Conservation (phyloP, 2,329 filamentous ascomycete genomes). For the Apiospora koreana region DNA sequence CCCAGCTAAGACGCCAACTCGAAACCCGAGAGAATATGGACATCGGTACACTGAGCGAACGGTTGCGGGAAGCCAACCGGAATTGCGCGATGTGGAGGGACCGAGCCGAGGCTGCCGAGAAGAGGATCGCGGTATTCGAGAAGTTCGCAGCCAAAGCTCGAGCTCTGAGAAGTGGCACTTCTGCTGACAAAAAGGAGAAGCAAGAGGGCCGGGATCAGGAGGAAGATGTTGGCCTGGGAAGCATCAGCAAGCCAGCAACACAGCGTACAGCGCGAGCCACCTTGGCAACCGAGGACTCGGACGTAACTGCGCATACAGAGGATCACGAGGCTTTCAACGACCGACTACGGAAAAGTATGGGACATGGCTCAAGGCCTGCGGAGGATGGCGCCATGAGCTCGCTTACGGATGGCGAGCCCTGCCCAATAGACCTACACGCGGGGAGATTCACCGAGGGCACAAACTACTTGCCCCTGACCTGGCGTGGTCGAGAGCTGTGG, state of each 20-base stretch:
- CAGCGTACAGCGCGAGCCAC: background rate
- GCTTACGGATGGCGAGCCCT: background rate
- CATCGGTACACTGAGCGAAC: slow-evolving; percentile 47
- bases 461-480: background rate
- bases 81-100: slow-evolving; percentile 53
- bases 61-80: slow-evolving; percentile 44
- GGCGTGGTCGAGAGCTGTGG: slow-evolving; percentile 16
- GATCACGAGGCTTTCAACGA: slow-evolving; percentile 17
- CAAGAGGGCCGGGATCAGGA: background rate
- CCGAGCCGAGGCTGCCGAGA: slow-evolving; percentile 58
- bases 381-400: slow-evolving; percentile 10
- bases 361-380: background rate
- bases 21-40: slow-evolving; percentile 45
- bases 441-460: background rate
- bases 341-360: slow-evolving; percentile 16
- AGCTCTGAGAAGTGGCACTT: slow-evolving; percentile 16
- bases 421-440: background rate
- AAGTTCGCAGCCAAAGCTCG: slow-evolving; percentile 39
- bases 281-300: slow-evolving; percentile 12
- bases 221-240: background rate
- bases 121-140: slow-evolving; percentile 49
- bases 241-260: background rate
- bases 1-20: slow-evolving; percentile 46
- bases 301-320: slow-evolving; percentile 19
- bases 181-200: background rate